These are phyloP conservation scores for Lotus japonicus DNA, from an alignment of 306 rosid species.

Conservation along the genomic window DNA sequence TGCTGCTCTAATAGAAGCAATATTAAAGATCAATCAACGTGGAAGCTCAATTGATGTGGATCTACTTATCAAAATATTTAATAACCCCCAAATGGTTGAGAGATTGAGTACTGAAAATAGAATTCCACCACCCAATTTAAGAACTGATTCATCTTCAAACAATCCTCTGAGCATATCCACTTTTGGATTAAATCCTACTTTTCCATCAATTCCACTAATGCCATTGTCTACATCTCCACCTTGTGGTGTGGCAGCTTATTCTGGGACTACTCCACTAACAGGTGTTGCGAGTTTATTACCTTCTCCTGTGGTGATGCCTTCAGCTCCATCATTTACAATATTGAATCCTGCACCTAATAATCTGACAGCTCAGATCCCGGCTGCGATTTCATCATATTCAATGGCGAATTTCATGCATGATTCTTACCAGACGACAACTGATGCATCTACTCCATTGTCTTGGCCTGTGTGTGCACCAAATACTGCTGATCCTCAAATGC, in stretches of 20 bases:
- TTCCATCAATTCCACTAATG: too few species aligned
- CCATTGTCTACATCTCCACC: slow-evolving; percentile 6
- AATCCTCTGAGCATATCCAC: too few species aligned
- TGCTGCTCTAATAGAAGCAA: slow-evolving; percentile 40
- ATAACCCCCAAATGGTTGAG: slow-evolving; percentile 56
- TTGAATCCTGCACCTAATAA: not conserved
- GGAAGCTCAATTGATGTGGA: slow-evolving; percentile 54
- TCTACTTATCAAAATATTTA: slow-evolving; percentile 51
- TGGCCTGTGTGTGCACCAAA: not conserved
- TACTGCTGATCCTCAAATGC: slow-evolving; percentile 9
- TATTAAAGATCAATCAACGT: slow-evolving; percentile 39
- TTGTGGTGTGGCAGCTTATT: not conserved
- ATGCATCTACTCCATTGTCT: slow-evolving; percentile 21
- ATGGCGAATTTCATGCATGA: not conserved
- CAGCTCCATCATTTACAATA: not conserved
- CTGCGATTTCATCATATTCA: slow-evolving; percentile 9
- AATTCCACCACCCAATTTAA: not conserved
- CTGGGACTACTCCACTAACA: not conserved
- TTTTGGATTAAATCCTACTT: too few species aligned
- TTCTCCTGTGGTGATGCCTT: not conserved
- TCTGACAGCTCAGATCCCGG: not conserved
- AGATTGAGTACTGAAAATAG: slow-evolving; percentile 29
- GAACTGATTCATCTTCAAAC: slow-evolving; percentile 19
- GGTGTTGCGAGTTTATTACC: slow-evolving; percentile 5
- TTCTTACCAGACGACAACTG: not conserved